phyloP scores from a whole-genome alignment of 2,329 filamentous ascomycete genomes.

The Proliferodiscus dingleyae region DNA sequence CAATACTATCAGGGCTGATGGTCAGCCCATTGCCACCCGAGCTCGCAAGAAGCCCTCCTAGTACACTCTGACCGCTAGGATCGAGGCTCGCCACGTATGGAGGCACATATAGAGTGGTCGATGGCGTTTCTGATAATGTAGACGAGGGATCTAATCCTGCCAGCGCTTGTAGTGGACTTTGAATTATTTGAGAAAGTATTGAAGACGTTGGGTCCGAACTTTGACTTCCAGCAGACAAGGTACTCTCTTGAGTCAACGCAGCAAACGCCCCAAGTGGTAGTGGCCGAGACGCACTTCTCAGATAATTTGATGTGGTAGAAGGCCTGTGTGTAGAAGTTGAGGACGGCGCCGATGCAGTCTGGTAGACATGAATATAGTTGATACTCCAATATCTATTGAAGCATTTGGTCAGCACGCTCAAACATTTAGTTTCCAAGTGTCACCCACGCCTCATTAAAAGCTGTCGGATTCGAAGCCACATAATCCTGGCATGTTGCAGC shows the following conservation, averaged over 20 bases:
- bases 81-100: too few species aligned
- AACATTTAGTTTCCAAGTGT: not conserved
- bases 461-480: conserved; percentile 12
- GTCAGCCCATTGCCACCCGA: too few species aligned
- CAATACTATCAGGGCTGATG: too few species aligned
- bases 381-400: conserved; percentile 4
- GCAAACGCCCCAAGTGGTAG: too few species aligned
- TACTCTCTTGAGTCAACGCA: not conserved
- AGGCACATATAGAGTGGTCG: too few species aligned
- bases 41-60: too few species aligned
- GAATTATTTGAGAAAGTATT: not conserved
- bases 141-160: too few species aligned
- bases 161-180: too few species aligned
- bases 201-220: not conserved
- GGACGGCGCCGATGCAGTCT: not conserved
- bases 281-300: too few species aligned
- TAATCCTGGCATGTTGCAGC: conserved; percentile 8
- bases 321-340: not conserved
- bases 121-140: too few species aligned
- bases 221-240: not conserved
- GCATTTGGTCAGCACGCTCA: not conserved
- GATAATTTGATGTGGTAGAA: not conserved
- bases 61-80: too few species aligned
- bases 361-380: conserved; percentile 8
- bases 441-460: conserved; percentile 11